Evolutionary conservation across 768 basidiomycete species (phyloP), one percentile per base, ranked within the genome.

Genomic region (Chlorophyllum brunneum): DNA sequence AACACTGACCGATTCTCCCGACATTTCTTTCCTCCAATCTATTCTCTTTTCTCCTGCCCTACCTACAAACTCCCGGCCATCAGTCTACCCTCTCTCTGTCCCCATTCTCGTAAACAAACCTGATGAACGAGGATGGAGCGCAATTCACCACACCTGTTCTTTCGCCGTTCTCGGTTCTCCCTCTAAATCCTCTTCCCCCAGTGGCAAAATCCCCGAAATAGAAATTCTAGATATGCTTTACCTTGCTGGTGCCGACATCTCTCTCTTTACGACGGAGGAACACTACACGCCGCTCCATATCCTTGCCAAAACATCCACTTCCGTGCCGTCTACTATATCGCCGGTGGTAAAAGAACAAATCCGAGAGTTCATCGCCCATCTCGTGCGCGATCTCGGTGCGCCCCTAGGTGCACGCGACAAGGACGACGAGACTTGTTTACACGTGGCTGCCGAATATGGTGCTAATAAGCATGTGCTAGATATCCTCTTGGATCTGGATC

Each of bases 391-490:
- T 61, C 79, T 90, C 26, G 80, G 78, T 26, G 83, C 85, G 5
- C 87, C 88, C 0, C 63, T 91, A 36, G 74, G 79, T 24, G 85
- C 88, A 16, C 69, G 74, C 40, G 86, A 90, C 65, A 77, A 69
- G 56, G 67, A 83, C 48, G 80, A 81, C 57, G 87, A 91, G 61
- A 90, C 88, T 2, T 88, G 86, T 70, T 74, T 91, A 43, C 88
- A 91, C 70, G 70, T 88, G 54, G 88, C 87, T 41, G 88, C 88
- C 10, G 86, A 88, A 60, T 79, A 81, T 57, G 88, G 88, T 40
- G 70, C 77, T 49, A 86, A 77, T 65, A 67, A 82, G 16, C 82
- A 85, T 48, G 65, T 89, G 16, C 66, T 90, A 36, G 70, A 74
- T 48, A 76, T 84, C 36, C 71, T 91, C 53, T 72, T 91, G 40